Percentiles rank a stretch among this genome's conserved stretches.
These are phyloP conservation scores for Alternaria alternata DNA, from an alignment of 2,329 filamentous ascomycete genomes.

Conservation along the genomic window DNA sequence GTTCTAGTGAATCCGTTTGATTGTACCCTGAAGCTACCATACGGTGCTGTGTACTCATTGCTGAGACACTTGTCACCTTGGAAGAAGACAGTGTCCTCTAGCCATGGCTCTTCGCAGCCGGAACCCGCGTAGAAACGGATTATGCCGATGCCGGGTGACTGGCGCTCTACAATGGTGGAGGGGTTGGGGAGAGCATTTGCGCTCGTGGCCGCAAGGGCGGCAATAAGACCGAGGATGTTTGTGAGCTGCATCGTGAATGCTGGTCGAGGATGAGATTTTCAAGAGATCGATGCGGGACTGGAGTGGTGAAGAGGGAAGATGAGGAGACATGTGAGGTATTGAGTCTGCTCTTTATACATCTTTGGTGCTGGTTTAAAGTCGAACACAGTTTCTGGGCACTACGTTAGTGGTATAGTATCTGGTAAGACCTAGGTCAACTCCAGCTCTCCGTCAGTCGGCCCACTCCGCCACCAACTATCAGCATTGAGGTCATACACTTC, in stretches of 20 bases:
- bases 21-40: constrained; percentile 2
- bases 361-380: neutral
- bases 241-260: constrained; percentile 9
- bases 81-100: constrained; percentile 12
- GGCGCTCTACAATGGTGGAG: neutral
- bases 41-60: constrained; percentile 1
- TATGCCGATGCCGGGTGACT: constrained; percentile 1
- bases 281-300: neutral
- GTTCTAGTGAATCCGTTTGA: neutral
- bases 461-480: constrained; percentile 1
- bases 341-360: neutral
- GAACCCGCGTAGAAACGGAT: constrained; percentile 10
- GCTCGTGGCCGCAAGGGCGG: constrained; percentile 2
- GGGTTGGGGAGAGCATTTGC: constrained; percentile 2
- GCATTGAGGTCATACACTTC: neutral
- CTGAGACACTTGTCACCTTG: constrained; percentile 1
- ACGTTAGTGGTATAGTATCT: neutral
- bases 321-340: neutral
- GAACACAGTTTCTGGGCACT: neutral
- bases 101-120: constrained; percentile 11
- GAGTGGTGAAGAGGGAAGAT: neutral
- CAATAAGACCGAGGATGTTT: constrained; percentile 5
- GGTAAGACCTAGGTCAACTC: neutral
- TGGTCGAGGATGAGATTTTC: neutral
- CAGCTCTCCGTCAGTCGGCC: neutral